Base-by-base conservation (phyloP, 345 rosid species). In the Melaleuca quinquenervia region DNA sequence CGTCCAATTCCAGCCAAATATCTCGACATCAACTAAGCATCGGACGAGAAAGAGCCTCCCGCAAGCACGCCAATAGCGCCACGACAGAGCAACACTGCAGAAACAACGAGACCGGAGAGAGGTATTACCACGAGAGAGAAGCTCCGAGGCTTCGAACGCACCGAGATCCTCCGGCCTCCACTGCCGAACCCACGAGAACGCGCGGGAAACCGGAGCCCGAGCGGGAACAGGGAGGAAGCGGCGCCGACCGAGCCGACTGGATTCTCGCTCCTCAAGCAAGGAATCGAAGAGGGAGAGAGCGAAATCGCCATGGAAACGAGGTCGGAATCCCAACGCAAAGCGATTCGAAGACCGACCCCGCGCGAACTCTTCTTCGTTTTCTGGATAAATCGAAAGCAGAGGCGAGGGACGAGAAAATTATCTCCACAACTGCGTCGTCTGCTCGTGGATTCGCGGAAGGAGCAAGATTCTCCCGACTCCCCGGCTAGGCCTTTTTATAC, bases 261-360 rank as follows among this genome's bases (percentile, higher is more conserved):
- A 52, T 36, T 53, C 54, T 84, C 21, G 26, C 3, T 48, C 82
- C 16, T 87, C 1, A 83, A 85, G 87, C 86, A 84, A 84, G 16
- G 90, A 84, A 88, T 89, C 48, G 88, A 84, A 10, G 93, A 76
- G 11, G 92, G 90, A 5, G 92, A 85, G 50, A 94, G 84, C 21
- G 91, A 91, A 85, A 90, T 89, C 93, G 96, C 93, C 97, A 93
- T 93, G 85, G 91, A 26, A 82, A 82, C 84, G 54, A 83, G 32
- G 83, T 27, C 32, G 80, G 80, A 74, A 22, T 14, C n/a, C n/a
- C 56, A 36, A 13, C 78, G 26, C 82, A 6, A 24, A 54, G 52
- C 29, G 36, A 75, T 21, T 16, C 22, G 22, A 82, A 50, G 55
- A 82, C n/a, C 58, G 11, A 29, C 36, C 9, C 0, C 0, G 44